Evolutionary conservation across 2,329 filamentous ascomycete genomes (phyloP).

Genomic region (Paracorniculantispora psalliotae): DNA sequence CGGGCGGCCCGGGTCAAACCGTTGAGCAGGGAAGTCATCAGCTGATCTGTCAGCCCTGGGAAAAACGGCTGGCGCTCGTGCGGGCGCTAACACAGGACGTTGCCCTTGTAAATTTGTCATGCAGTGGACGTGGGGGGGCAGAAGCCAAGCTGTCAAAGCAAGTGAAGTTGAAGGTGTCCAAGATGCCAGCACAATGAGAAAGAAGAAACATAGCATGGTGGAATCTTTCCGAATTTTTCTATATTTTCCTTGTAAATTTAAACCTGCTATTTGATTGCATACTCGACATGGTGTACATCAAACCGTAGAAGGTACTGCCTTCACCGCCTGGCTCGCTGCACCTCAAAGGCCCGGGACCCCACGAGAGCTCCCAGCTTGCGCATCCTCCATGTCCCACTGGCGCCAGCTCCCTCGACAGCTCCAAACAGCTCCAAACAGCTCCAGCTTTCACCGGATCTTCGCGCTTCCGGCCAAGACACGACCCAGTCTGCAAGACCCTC

Average conservation of each 20-base stretch:
- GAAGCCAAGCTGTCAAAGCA: neutral
- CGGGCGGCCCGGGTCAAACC: neutral
- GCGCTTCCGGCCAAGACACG: constrained; percentile 9
- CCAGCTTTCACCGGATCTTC: neutral
- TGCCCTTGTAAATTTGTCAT: neutral
- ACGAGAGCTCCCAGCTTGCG: too few species aligned
- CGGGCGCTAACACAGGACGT: neutral
- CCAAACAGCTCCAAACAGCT: neutral
- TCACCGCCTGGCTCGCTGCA: too few species aligned
- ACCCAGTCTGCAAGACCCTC: constrained; percentile 1
- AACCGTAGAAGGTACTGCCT: too few species aligned
- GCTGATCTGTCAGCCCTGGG: neutral
- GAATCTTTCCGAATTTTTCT: too few species aligned
- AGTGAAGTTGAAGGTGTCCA: too few species aligned
- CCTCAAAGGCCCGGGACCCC: too few species aligned
- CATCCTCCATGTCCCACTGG: too few species aligned
- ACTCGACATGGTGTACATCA: too few species aligned
- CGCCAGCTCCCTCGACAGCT: neutral
- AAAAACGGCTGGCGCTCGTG: neutral
- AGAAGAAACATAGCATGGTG: too few species aligned
- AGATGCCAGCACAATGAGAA: too few species aligned
- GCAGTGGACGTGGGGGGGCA: neutral
- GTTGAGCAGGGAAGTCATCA: neutral
- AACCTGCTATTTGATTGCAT: too few species aligned
- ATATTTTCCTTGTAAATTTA: too few species aligned